phyloP scores from a whole-genome alignment of 2,329 filamentous ascomycete genomes.

The Aspergillus phoenicis region DNA sequence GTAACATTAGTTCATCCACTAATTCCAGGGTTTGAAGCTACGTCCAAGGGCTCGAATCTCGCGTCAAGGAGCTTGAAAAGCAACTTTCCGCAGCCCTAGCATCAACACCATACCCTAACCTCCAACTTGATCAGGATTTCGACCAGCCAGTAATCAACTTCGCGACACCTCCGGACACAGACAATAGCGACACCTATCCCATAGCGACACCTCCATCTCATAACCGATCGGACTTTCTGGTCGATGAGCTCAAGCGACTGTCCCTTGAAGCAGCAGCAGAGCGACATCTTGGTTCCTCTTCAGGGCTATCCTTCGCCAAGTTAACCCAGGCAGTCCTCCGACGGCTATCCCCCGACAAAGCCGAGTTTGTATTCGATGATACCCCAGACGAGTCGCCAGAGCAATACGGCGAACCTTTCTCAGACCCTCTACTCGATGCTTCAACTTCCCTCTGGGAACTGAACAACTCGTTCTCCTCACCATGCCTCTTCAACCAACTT shows the following conservation, averaged over 20 bases:
- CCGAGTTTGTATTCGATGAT: constrained; percentile 46
- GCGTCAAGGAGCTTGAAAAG: constrained; percentile 29
- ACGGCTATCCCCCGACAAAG: constrained; percentile 47
- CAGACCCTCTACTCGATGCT: neutral
- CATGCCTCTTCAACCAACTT: neutral
- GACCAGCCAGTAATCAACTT: constrained; percentile 9
- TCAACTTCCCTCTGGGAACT: neutral
- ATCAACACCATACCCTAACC: neutral
- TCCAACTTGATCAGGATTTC: constrained; percentile 3
- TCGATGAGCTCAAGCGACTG: constrained; percentile 40
- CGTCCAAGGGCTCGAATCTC: constrained; percentile 39
- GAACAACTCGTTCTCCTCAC: neutral
- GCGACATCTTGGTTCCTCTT: constrained; percentile 48
- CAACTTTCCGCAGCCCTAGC: constrained; percentile 17
- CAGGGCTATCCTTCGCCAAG: constrained; percentile 50
- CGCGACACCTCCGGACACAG: constrained; percentile 4
- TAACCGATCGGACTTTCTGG: constrained; percentile 28
- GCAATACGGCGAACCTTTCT: neutral
- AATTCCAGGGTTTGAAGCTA: constrained; percentile 24
- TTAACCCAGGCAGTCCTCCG: constrained; percentile 48
- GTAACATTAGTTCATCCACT: neutral
- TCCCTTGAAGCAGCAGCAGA: constrained; percentile 51
- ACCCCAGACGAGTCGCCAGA: constrained; percentile 13
- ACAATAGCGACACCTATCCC: constrained; percentile 4
- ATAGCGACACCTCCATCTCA: neutral